A percentile compares a stretch with the other conserved stretches of the same genome.
These are phyloP conservation scores for Cytospora piceae DNA, from an alignment of 2,329 filamentous ascomycete species.

Conservation along the genomic window DNA sequence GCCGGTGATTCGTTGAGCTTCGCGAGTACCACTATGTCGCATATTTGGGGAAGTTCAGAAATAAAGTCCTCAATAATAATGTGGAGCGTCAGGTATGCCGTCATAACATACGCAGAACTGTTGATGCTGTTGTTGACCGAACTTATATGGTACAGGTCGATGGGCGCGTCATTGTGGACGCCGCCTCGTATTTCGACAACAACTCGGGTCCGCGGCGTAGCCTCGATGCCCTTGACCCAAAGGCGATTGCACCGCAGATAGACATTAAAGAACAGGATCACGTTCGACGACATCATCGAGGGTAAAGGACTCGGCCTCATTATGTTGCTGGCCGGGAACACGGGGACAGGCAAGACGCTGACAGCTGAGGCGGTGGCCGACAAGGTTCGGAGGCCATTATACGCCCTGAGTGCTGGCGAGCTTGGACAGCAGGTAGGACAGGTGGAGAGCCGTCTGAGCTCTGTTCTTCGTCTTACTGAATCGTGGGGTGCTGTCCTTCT, in stretches of 20 bases:
- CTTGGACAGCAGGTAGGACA: background rate
- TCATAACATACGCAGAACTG: no score
- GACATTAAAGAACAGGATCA: constrained; percentile 24
- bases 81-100: no score
- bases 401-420: constrained; percentile 1
- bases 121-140: no score
- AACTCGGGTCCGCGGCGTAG: no score
- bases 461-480: background rate
- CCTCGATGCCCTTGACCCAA: no score
- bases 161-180: constrained; percentile 1
- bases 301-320: constrained; percentile 43
- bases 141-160: background rate
- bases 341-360: constrained; percentile 43
- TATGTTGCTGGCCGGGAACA: constrained; percentile 40
- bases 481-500: constrained; percentile 9
- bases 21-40: background rate
- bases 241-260: no score
- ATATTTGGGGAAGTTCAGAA: background rate
- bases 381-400: background rate
- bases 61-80: no score
- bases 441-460: background rate
- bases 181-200: background rate
- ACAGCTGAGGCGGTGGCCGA: constrained; percentile 37
- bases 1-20: background rate
- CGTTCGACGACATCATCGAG: constrained; percentile 39